Evolutionary conservation across 805 yeast genomes (phyloP), one percentile per base, ranked within the genome.

Genomic region (Candida ficus): DNA sequence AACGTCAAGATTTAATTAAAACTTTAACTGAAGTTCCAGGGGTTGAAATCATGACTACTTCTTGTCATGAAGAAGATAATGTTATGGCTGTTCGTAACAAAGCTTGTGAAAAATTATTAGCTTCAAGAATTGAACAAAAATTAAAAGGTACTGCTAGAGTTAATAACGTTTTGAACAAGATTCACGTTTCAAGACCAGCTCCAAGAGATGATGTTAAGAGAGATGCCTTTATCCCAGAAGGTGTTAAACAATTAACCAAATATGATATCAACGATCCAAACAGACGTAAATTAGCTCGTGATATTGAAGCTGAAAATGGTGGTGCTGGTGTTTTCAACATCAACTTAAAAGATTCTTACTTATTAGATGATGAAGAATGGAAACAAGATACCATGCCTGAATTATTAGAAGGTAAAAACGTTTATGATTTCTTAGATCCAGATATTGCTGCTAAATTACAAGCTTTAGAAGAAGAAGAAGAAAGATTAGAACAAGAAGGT

Each of bases 311-410:
- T 37, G 96, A 84, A 62, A 87, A 93, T 57, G 99, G 99, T 61
- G 99, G 99, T 61, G 97, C 99, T 33, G 99, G 99, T 73, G 99
- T 93, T 27, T 93, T 69, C 73, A 93, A 89, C 69, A 78, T 93
- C 60, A 89, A 93, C 69, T 73, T 93, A 68, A 87, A 89, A 63
- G 98, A 91, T 60, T 84, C 82, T 58, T 93, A 95, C 66, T 53
- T 93, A 47, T 72, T 93, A 53, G 99, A 91, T 53, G 91, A 93
- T 61, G 98, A 91, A 38, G 95, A 87, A 49, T 93, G 99, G 99
- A 91, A 91, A 75, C 79, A 88, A 52, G 99, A 93, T 65, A 75
- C 83, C 47, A 88, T 93, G 88, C 99, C 99, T 21, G 99, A 93
- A 71, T 75, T 93, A 40, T 70, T 93, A 61, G 89, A 93, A 58